Conservation (phyloP, 2,329 filamentous ascomycete genomes). For the Aspergillus calidoustus region DNA sequence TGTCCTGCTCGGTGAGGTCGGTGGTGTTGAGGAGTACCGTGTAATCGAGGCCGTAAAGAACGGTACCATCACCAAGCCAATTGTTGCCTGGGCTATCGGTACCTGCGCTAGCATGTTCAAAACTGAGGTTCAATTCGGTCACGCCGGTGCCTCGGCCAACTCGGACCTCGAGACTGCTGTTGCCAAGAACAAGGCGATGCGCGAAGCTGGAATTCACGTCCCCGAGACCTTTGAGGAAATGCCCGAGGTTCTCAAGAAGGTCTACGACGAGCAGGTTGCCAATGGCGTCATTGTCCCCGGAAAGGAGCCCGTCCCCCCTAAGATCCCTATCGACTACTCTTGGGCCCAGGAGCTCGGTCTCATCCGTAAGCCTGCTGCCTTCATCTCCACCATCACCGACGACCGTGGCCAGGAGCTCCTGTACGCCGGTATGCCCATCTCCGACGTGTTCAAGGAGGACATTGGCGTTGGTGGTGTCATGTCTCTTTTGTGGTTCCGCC, state of each 20-base stretch:
- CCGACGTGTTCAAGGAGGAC: slow-evolving; percentile 98
- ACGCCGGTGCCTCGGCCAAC: slow-evolving; percentile 98
- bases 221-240: slow-evolving; percentile 97
- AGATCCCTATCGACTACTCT: slow-evolving; percentile 99
- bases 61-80: slow-evolving; percentile 94
- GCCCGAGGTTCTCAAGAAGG: slow-evolving; percentile 72
- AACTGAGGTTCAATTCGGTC: slow-evolving; percentile 99
- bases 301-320: slow-evolving; percentile 89
- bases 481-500: slow-evolving; percentile 99
- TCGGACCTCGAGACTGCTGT: slow-evolving; percentile 97
- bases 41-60: slow-evolving; percentile 97
- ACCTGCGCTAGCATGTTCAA: slow-evolving; percentile 99
- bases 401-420: slow-evolving; percentile 99
- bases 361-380: slow-evolving; percentile 98
- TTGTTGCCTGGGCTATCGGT: slow-evolving; percentile 98
- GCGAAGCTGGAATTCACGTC: slow-evolving; percentile 90
- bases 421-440: slow-evolving; percentile 99
- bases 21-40: slow-evolving; percentile 99
- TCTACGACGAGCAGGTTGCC: slow-evolving; percentile 88
- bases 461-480: slow-evolving; percentile 99
- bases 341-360: slow-evolving; percentile 99
- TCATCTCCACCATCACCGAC: slow-evolving; percentile 99
- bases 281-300: slow-evolving; percentile 83
- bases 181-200: slow-evolving; percentile 97
- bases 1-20: slow-evolving; percentile 93